phyloP scores from a whole-genome alignment of 2,329 filamentous ascomycete species.

The Fusarium scirpi region DNA sequence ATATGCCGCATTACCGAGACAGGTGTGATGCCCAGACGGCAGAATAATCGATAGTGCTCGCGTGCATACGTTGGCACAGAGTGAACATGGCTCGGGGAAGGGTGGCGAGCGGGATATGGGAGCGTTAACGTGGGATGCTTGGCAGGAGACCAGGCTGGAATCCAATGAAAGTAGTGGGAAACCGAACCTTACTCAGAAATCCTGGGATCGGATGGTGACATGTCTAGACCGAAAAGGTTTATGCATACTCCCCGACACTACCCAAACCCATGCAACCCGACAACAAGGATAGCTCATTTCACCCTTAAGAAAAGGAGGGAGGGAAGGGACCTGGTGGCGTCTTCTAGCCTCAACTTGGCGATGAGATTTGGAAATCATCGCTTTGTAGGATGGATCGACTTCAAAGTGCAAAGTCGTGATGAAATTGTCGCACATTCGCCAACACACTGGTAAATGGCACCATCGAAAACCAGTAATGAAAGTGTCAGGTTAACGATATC shows the following conservation, averaged over 20 bases:
- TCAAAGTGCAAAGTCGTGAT: conserved; percentile 1
- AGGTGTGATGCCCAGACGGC: conserved; percentile 42
- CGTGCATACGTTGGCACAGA: conserved; percentile 31
- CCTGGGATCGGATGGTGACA: background rate
- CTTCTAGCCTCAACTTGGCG: background rate
- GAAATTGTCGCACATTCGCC: conserved; percentile 35
- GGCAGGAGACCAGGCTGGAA: conserved; percentile 16
- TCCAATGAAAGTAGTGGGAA: conserved; percentile 11
- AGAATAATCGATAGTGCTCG: conserved; percentile 26
- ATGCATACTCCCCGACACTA: conserved; percentile 40
- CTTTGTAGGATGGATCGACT: conserved; percentile 1
- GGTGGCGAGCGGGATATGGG: conserved; percentile 16
- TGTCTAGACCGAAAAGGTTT: background rate
- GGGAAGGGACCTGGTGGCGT: background rate
- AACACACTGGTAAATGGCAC: conserved; percentile 21
- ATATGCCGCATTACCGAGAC: conserved; percentile 42
- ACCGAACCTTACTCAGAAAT: background rate
- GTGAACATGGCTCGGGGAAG: conserved; percentile 39
- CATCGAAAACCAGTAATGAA: conserved; percentile 27
- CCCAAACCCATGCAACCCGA: conserved; percentile 29
- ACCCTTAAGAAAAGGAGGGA: background rate
- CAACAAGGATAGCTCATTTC: conserved; percentile 35
- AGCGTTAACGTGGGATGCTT: conserved; percentile 9
- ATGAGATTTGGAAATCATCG: conserved; percentile 25
- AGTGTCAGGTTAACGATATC: background rate